Evolutionary conservation across 208 protist genomes (phyloP).

Genomic region (Kentomonas sorsogonicus): DNA sequence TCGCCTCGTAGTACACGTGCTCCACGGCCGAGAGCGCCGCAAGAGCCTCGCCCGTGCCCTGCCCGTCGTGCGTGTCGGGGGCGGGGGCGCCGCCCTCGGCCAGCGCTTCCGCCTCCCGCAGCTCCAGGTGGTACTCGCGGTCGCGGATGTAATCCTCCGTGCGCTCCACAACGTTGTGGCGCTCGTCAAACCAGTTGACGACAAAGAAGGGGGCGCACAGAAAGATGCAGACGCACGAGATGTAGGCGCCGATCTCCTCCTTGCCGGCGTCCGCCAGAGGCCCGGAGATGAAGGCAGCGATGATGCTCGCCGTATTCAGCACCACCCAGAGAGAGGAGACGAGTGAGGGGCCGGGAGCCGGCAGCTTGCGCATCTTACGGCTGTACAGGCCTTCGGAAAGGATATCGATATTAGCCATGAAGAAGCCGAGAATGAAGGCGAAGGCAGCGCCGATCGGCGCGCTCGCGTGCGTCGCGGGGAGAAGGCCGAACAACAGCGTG

Average conservation of each 20-base stretch:
- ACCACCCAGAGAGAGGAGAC: conserved; percentile 45
- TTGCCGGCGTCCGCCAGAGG: conserved; percentile 30
- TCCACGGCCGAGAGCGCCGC: too few species aligned
- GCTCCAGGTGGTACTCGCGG: conserved; percentile 3
- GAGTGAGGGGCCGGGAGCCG: conserved; percentile 23
- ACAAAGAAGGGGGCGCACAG: conserved; percentile 41
- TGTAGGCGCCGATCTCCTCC: conserved; percentile 20
- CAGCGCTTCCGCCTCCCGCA: neutral
- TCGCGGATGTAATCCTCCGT: conserved; percentile 18
- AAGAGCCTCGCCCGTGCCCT: too few species aligned
- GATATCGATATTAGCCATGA: conserved; percentile 37
- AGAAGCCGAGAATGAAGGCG: conserved; percentile 33
- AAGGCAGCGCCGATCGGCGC: conserved; percentile 22
- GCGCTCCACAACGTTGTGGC: conserved; percentile 30
- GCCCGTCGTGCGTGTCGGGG: too few species aligned
- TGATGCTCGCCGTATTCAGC: conserved; percentile 25
- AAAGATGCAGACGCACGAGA: conserved; percentile 17
- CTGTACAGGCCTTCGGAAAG: conserved; percentile 56
- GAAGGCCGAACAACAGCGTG: conserved; percentile 23
- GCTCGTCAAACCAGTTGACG: conserved; percentile 43
- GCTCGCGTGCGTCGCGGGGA: conserved; percentile 22
- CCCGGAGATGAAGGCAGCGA: conserved; percentile 31
- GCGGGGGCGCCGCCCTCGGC: too few species aligned
- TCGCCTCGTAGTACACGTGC: neutral
- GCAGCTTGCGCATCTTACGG: conserved; percentile 30